Base-by-base conservation (phyloP, 2,329 filamentous ascomycete species). In the Diaporthe citriasiana region DNA sequence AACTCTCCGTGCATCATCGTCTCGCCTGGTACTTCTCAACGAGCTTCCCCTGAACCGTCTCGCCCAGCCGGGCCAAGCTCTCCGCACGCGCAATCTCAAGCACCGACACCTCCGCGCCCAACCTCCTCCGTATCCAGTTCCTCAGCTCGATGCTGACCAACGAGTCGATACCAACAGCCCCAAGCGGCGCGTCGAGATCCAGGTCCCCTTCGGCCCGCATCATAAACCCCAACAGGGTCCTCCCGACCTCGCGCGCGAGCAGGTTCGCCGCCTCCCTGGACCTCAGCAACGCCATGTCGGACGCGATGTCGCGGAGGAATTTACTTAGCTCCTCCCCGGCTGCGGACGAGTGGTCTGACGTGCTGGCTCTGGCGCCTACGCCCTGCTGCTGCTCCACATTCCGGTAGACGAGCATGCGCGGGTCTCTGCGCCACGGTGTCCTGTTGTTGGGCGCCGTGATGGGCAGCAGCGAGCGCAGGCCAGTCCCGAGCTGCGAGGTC, bases 61-160 rank as follows among this genome's bases (percentile, higher is more conserved):
- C 57, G 9, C 57, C 57, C 38, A 63, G 15, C 25, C 38, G 57
- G 25, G 38, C 57, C 57, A 45, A 4, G 38, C 57, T 63, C 38
- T 63, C 57, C n/a, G 38, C 57, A 19, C 38, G 57, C 57, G 42
- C 35, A 30, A 74, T 75, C 51, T 75, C 74, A 25, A 76, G 57
- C 22, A 72, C 69, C n/a, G 70, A 53, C 35, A 74, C 40, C 35
- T 74, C 72, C 4, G 56, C 35, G 2, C 70, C 69, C 4, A 74
- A 6, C 33, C 57, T 57, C 70, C 66, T 72, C 33, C 74, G 72
- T 1, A 68, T 50, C 72, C 72, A 74, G 25, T 70, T 76, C 30
- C 65, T 63, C 12, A 74, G 47, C 56, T 76, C 72, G 30, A 72
- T 73, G 6, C 51, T 53, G 38, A 76, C 69, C n/a, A 76, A 22